Evolutionary conservation across 331 rosid species (phyloP), one percentile per base, ranked within the genome.

Genomic region (Rosa hybrid): DNA sequence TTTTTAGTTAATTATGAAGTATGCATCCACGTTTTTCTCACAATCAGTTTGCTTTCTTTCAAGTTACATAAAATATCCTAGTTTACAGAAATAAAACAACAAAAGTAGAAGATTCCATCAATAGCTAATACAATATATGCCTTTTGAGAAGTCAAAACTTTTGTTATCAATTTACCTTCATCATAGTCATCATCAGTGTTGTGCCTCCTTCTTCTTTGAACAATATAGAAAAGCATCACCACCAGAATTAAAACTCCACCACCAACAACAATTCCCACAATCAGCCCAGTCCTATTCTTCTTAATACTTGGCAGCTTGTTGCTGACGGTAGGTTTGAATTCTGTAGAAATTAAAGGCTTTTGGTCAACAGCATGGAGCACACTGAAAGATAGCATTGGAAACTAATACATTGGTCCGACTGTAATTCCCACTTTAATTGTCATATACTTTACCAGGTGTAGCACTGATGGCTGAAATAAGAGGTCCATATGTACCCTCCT

Each of bases 391-490:
- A 50, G 9, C 53, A 78, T 46, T 75, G 12, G 27, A 65, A 39
- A 68, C 34, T 78, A 73, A 23, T 51, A 18, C 63, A 53, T n/a
- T 72, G 46, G 54, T 76, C 21, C n/a, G 48, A 18, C 17, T n/a
- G 27, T 9, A 21, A 7, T 12, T 25, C 12, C 50, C 48, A 76
- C 9, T 3, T 12, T 7, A 23, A 50, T 14, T 67, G 41, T 30
- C 23, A 25, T 41, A 79, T 77, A 56, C 41, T 64, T 83, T 89
- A 94, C 98, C 92, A 84, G 94, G 91, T 48, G 72, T 85, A 42
- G 94, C 93, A 21, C 89, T 90, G 84, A 94, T 87, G 77, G 97
- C 94, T 74, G 92, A 89, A 86, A 92, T 81, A 75, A 90, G 77
- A 81, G 98, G 94, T 11, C 98, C 97, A 76, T 86, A 90, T 34